These are phyloP conservation scores for Penicillium pulvis DNA, from an alignment of 495 filamentous ascomycete genomes.

Conservation along the genomic window DNA sequence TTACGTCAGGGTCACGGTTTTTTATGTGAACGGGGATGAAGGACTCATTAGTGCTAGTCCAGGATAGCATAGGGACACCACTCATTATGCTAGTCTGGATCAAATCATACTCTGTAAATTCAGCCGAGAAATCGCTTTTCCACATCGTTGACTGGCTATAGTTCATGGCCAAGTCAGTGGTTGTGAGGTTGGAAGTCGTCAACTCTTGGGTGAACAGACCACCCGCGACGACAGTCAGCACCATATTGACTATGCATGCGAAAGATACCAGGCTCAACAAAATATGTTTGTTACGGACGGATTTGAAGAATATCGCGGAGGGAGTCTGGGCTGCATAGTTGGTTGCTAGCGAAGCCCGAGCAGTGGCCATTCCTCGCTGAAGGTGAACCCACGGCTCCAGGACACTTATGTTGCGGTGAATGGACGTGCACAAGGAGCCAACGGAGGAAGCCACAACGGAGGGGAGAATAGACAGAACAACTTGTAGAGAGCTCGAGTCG, in stretches of 20 bases:
- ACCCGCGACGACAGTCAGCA: conserved; percentile 40
- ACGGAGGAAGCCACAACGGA: conserved; percentile 43
- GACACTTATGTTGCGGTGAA: conserved; percentile 44
- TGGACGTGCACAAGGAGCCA: conserved; percentile 40
- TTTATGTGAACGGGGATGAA: conserved; percentile 37
- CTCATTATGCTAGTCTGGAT: conserved; percentile 46
- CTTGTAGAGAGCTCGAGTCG: conserved; percentile 39
- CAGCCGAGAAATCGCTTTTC: conserved; percentile 38
- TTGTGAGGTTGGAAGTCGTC: conserved; percentile 31
- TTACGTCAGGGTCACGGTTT: conserved; percentile 26
- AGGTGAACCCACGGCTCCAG: conserved; percentile 49
- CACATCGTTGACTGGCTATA: conserved; percentile 39
- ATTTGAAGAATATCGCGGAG: conserved; percentile 35
- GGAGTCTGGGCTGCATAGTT: conserved; percentile 46
- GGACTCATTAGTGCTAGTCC: conserved; percentile 40
- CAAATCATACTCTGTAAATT: conserved; percentile 45
- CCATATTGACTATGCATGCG: conserved; percentile 38
- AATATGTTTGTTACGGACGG: conserved; percentile 34
- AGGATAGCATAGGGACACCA: conserved; percentile 39
- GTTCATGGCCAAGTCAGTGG: conserved; percentile 29
- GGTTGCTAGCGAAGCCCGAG: conserved; percentile 34
- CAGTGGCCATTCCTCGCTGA: conserved; percentile 39
- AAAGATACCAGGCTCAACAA: conserved; percentile 38
- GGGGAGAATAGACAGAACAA: conserved; percentile 40
- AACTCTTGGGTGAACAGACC: conserved; percentile 43